Base-by-base conservation (phyloP, 129 eudicot species). In the Silybum marianum region DNA sequence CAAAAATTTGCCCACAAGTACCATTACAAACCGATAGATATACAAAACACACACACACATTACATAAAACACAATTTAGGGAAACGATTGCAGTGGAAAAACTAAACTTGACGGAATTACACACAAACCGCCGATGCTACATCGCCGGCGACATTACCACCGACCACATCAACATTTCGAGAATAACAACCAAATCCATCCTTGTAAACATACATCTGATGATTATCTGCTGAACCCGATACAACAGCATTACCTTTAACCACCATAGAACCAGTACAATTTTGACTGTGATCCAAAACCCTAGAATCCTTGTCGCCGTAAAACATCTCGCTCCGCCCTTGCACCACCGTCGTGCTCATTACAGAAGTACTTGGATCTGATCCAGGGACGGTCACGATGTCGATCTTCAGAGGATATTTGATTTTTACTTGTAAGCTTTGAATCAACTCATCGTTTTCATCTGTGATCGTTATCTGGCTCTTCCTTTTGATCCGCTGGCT, bases 211-310 rank as follows among this genome's bases (percentile, higher is more conserved):
- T 89, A 87, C 3, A 16, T 63, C 38, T 95, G 99, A 32, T 74
- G 81, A 25, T 90, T 90, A 1, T 40, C 51, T 1, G 88, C 92
- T 2, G 87, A 77, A 65, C 98, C 99, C 16, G 95, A 87, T 9
- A 95, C 48, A 74, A 95, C 97, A 24, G 81, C 70, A 63, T 86
- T 85, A 67, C 90, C 97, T 82, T 84, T 66, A 11, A 95, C 98
- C 81, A 86, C 84, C 97, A 95, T 90, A 91, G 86, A 87, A 69
- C 99, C 98, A 13, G 24, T 78, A 8, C 90, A 84, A 11, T 84
- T 77, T 75, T 95, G 97, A 13, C 54, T 84, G 71, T 88, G 94
- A 3, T 71, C 62, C 80, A 88, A 38, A 28, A 73, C 71, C 79
- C 81, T 84, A 0, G 81, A 36, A 13, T 24, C 24, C 1, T 21